These are phyloP conservation scores for Clonostachys solani DNA, from an alignment of 2,329 filamentous ascomycete genomes.

Conservation along the genomic window DNA sequence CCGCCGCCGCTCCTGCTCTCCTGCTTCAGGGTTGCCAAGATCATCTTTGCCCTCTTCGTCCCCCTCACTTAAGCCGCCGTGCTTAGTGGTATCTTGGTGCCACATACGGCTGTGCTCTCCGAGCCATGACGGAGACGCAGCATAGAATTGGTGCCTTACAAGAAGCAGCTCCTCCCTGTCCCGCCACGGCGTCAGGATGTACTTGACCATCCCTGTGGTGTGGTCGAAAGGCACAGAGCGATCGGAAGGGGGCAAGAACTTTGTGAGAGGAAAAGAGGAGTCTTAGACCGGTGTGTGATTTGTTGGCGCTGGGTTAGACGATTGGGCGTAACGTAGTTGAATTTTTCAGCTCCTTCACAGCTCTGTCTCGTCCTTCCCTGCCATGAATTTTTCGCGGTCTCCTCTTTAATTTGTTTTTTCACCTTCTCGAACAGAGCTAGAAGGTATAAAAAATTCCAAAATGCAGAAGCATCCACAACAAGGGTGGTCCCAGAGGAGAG, in stretches of 20 bases:
- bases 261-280: too few species aligned
- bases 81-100: neutral
- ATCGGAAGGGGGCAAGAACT: neutral
- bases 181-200: constrained; percentile 72
- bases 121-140: constrained; percentile 2
- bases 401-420: too few species aligned
- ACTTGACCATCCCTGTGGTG: constrained; percentile 55
- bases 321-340: too few species aligned
- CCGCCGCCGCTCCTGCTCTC: constrained; percentile 7
- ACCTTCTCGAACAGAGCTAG: too few species aligned
- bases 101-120: neutral
- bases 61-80: neutral
- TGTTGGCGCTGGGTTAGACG: too few species aligned
- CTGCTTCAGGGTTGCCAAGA: constrained; percentile 1
- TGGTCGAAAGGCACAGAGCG: neutral
- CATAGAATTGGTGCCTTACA: constrained; percentile 63
- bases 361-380: too few species aligned
- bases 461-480: too few species aligned
- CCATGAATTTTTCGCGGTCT: too few species aligned
- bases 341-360: too few species aligned
- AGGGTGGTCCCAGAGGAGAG: too few species aligned
- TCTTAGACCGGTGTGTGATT: too few species aligned
- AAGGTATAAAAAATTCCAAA: too few species aligned
- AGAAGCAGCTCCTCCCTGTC: constrained; percentile 59
- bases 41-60: constrained; percentile 1